A percentile compares a stretch with the other conserved stretches of the same genome.
phyloP scores from a whole-genome alignment of 2,329 filamentous ascomycete genomes.

The Amesomyces nigricolor region DNA sequence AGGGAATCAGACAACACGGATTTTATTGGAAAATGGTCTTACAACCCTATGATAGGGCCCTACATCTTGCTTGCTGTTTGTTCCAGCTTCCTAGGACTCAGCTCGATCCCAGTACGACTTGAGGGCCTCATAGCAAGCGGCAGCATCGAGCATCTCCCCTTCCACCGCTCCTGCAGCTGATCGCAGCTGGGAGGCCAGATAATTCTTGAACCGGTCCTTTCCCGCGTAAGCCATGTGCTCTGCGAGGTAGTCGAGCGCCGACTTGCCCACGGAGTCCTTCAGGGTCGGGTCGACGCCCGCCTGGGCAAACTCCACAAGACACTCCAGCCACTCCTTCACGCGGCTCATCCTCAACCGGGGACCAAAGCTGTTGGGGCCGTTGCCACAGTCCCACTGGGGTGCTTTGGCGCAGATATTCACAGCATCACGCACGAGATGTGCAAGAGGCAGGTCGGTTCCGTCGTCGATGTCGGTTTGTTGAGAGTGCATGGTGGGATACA shows the following conservation, averaged over 20 bases:
- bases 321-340: slow-evolving; percentile 9
- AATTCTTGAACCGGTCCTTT: slow-evolving; percentile 5
- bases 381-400: background rate
- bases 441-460: slow-evolving; percentile 1
- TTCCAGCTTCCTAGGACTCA: background rate
- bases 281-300: slow-evolving; percentile 2
- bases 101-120: background rate
- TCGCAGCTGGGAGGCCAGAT: background rate
- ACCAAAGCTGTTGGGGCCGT: background rate
- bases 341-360: background rate
- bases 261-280: slow-evolving; percentile 6
- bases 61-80: too few relatives aligned
- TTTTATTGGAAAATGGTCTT: too few relatives aligned
- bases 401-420: background rate
- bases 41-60: too few relatives aligned
- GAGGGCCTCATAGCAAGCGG: slow-evolving; percentile 5
- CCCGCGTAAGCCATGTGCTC: slow-evolving; percentile 10
- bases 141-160: background rate
- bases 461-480: background rate
- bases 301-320: slow-evolving; percentile 5
- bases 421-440: slow-evolving; percentile 1
- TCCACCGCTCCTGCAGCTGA: background rate
- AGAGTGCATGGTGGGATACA: background rate
- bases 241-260: slow-evolving; percentile 9
- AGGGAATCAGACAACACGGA: too few relatives aligned